phyloP scores from a whole-genome alignment of 768 basidiomycete genomes.

The Neoboletus subvelutipes region DNA sequence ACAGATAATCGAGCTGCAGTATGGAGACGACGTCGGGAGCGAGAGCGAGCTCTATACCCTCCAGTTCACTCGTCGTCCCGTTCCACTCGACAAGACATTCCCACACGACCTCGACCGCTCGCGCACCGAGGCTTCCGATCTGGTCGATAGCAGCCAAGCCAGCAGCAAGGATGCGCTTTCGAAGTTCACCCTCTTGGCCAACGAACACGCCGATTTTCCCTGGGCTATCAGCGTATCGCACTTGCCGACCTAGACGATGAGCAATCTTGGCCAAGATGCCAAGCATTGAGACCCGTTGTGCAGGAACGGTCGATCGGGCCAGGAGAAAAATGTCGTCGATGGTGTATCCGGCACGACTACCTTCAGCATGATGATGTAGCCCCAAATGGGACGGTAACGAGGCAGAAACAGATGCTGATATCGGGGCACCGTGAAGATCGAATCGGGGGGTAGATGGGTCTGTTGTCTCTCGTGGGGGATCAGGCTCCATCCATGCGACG shows the following conservation, averaged over 20 bases:
- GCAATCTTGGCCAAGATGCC: slow-evolving; percentile 64
- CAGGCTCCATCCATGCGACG: slow-evolving; percentile 73
- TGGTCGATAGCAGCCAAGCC: slow-evolving; percentile 66
- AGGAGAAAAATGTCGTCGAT: slow-evolving; percentile 82
- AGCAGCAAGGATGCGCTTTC: slow-evolving; percentile 63
- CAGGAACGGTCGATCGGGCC: slow-evolving; percentile 75
- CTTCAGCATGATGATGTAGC: slow-evolving; percentile 86
- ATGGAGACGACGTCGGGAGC: slow-evolving; percentile 19
- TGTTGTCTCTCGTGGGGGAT: slow-evolving; percentile 7
- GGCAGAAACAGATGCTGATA: slow-evolving; percentile 53
- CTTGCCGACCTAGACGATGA: slow-evolving; percentile 30
- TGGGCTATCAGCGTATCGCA: background rate
- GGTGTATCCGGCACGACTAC: slow-evolving; percentile 79
- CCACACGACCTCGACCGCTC: slow-evolving; percentile 74
- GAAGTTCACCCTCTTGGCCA: slow-evolving; percentile 42
- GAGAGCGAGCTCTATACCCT: slow-evolving; percentile 45
- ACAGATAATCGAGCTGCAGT: slow-evolving; percentile 40
- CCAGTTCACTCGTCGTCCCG: slow-evolving; percentile 22
- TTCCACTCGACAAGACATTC: slow-evolving; percentile 72
- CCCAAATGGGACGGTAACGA: slow-evolving; percentile 81
- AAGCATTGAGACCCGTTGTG: slow-evolving; percentile 83
- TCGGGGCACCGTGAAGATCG: slow-evolving; percentile 70
- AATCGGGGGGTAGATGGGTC: slow-evolving; percentile 53
- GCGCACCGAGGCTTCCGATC: slow-evolving; percentile 62
- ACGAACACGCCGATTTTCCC: slow-evolving; percentile 13